A percentile compares a stretch with the other conserved stretches of the same genome.
These are phyloP conservation scores for Dipodascopsis uninucleata DNA, from an alignment of 805 yeast genomes.

Conservation along the genomic window DNA sequence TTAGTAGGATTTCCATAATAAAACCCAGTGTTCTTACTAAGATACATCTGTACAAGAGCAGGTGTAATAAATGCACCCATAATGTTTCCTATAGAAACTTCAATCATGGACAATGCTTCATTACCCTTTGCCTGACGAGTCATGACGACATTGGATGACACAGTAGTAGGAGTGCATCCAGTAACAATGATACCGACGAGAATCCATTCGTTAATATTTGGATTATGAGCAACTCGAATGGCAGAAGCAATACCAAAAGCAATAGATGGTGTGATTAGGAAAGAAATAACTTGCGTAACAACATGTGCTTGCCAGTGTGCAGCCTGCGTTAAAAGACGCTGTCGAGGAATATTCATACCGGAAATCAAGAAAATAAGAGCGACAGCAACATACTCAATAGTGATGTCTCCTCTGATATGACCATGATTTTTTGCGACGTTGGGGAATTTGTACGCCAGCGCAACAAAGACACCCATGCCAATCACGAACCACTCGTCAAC, in stretches of 20 bases:
- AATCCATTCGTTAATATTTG: slow-evolving; percentile 67
- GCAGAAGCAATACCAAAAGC: slow-evolving; percentile 72
- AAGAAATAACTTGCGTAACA: slow-evolving; percentile 62
- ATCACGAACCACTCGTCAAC: slow-evolving; percentile 65
- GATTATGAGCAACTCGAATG: slow-evolving; percentile 54
- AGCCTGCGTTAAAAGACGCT: slow-evolving; percentile 57
- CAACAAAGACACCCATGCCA: slow-evolving; percentile 65
- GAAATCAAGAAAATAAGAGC: slow-evolving; percentile 79
- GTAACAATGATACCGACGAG: slow-evolving; percentile 79
- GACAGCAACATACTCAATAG: slow-evolving; percentile 82
- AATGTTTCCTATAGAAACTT: slow-evolving; percentile 79
- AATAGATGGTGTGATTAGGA: slow-evolving; percentile 65
- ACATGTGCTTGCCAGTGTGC: slow-evolving; percentile 80
- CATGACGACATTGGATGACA: slow-evolving; percentile 89
- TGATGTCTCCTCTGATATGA: slow-evolving; percentile 64
- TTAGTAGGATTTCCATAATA: slow-evolving; percentile 79
- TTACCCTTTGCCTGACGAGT: slow-evolving; percentile 83
- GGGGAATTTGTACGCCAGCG: slow-evolving; percentile 74
- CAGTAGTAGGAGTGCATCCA: slow-evolving; percentile 87
- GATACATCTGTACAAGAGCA: slow-evolving; percentile 71
- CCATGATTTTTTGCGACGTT: slow-evolving; percentile 83
- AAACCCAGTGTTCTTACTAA: slow-evolving; percentile 51
- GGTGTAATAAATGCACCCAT: slow-evolving; percentile 87
- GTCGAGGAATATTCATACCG: slow-evolving; percentile 73
- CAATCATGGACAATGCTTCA: slow-evolving; percentile 71